These are phyloP conservation scores for Syncephalastrum racemosum DNA, from an alignment of 371 early-diverging fungal species.

Conservation along the genomic window DNA sequence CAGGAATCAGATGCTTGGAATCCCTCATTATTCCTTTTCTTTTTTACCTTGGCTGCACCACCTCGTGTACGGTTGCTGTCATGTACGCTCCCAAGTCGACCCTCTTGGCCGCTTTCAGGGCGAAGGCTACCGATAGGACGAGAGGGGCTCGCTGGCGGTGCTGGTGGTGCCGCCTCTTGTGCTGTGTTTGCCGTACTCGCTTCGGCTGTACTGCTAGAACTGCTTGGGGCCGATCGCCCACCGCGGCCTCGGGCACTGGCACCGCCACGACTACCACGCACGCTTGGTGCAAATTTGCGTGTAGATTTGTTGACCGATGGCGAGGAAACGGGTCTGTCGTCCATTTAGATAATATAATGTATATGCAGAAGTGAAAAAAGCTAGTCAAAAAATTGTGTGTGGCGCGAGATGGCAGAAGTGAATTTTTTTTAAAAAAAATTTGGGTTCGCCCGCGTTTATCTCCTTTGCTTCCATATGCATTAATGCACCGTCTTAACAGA, in stretches of 20 bases:
- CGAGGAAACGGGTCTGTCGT: slow-evolving; percentile 6
- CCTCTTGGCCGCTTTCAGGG: slow-evolving; percentile 30
- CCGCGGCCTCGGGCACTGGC: slow-evolving; percentile 2
- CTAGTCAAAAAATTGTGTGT: too few species aligned
- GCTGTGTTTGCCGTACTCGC: slow-evolving; percentile 1
- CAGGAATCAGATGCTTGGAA: not conserved
- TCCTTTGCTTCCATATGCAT: too few species aligned
- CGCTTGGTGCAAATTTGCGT: slow-evolving; percentile 38
- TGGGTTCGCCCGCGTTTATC: too few species aligned
- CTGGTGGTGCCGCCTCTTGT: not conserved
- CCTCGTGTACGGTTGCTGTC: slow-evolving; percentile 50
- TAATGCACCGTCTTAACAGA: too few species aligned
- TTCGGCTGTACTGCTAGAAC: slow-evolving; percentile 7
- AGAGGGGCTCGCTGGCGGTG: slow-evolving; percentile 1
- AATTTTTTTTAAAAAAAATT: too few species aligned
- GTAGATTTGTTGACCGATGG: slow-evolving; percentile 35
- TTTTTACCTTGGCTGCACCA: slow-evolving; percentile 46
- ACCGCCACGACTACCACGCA: slow-evolving; percentile 20
- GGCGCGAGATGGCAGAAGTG: too few species aligned
- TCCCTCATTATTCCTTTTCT: not conserved
- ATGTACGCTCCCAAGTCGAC: slow-evolving; percentile 45
- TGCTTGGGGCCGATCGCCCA: slow-evolving; percentile 7
- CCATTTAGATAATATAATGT: slow-evolving; percentile 34
- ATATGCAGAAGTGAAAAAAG: too few species aligned
- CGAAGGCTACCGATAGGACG: slow-evolving; percentile 38